Base-by-base conservation (phyloP, 768 basidiomycete species). In the Neoboletus magnificus region DNA sequence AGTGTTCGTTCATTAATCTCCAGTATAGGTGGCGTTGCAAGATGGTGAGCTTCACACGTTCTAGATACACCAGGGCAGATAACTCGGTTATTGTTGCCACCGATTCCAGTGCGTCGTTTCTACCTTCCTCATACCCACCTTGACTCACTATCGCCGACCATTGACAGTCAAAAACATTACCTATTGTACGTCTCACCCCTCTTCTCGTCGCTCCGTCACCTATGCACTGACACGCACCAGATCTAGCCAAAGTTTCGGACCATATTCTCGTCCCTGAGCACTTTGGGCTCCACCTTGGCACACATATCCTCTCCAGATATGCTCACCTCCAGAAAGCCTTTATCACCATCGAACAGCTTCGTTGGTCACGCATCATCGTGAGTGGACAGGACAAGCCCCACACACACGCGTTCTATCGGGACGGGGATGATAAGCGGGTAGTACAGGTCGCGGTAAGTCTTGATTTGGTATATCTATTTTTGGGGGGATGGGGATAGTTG, bases 51-150 rank as follows among this genome's bases (percentile, higher is more conserved):
- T 49, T 30, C 11, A 20, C 30, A 9, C 30, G 30, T 45, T 47
- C 42, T 43, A 91, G 91, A 63, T 98, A 89, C 71, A 96, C 91
- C 4, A 62, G 91, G 60, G 92, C 90, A 0, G 92, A 98, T 66
- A 98, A 98, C 73, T 81, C 81, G 3, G 83, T 87, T 11, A 80
- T 97, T 11, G 92, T 98, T 2, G 87, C 95, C 3, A 98, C 94
- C 1, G 95, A 98, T 73, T 91, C 91, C 1, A 86, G 91, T 92
- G 63, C 64, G 87, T 76, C 35, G 5, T 48, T 0, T 4, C 8
- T 1, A 16, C 10, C 4, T 11, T 44, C 18, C 25, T 29, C 43
- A 25, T 25, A 10, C 29, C 7, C 23, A 32, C 6, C 2, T 5
- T 35, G 41, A 25, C 33, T 42, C 25, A 37, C 27, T 51, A 22